phyloP scores from a whole-genome alignment of 257 asterid species.

The Verbena officinalis region DNA sequence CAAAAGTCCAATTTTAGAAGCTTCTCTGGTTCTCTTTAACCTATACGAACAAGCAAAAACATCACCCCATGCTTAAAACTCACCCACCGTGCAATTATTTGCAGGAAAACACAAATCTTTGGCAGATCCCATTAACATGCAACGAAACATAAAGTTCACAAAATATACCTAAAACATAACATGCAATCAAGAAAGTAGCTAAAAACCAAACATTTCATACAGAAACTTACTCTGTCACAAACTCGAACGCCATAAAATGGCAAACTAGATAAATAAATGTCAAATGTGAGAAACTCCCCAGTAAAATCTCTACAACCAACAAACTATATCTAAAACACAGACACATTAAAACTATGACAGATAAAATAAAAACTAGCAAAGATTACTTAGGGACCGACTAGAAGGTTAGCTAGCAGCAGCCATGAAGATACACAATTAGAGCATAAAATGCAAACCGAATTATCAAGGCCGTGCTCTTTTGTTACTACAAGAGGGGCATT shows the following conservation, averaged over 20 bases:
- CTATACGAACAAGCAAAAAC: too few species aligned
- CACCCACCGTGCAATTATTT: too few species aligned
- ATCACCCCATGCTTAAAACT: too few species aligned
- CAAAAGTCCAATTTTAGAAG: background rate
- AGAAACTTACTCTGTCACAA: background rate
- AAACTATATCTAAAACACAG: constrained; percentile 32
- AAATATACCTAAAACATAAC: background rate
- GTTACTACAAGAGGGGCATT: constrained; percentile 71
- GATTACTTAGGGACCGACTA: constrained; percentile 22
- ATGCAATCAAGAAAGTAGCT: background rate
- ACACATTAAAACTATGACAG: constrained; percentile 32
- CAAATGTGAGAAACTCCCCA: constrained; percentile 26
- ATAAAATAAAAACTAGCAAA: constrained; percentile 26
- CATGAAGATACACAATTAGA: constrained; percentile 29
- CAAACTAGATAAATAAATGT: constrained; percentile 34
- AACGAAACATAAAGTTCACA: too few species aligned
- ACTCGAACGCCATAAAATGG: constrained; percentile 1
- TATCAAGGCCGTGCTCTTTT: constrained; percentile 69
- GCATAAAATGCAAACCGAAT: constrained; percentile 20
- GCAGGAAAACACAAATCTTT: too few species aligned
- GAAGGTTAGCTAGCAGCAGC: constrained; percentile 34
- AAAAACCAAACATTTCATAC: background rate
- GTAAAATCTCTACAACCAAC: constrained; percentile 30
- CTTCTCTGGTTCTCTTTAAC: too few species aligned
- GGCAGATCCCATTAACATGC: too few species aligned